These are phyloP conservation scores for Wickerhamomyces ciferrii DNA, from an alignment of 805 yeast genomes.

Conservation along the genomic window DNA sequence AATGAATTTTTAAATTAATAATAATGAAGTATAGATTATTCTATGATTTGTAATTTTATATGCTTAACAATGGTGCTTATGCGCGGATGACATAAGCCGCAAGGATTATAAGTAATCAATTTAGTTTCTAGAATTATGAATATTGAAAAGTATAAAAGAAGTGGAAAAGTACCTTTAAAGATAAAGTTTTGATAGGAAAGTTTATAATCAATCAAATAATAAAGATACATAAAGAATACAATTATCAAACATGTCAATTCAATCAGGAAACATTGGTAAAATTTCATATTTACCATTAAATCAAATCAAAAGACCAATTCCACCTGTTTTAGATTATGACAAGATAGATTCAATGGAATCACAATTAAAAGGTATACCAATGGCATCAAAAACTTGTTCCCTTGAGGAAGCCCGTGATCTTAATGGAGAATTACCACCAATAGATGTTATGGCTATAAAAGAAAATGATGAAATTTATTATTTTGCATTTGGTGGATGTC, in stretches of 20 bases:
- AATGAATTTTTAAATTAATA: no score
- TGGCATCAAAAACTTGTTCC: conserved; percentile 57
- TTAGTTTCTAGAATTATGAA: background rate
- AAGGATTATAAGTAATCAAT: background rate
- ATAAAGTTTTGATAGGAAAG: no score
- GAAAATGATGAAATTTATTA: conserved; percentile 57
- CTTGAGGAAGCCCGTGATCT: conserved; percentile 28
- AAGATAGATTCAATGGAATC: conserved; percentile 80
- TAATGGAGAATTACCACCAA: conserved; percentile 70
- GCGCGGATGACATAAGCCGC: background rate
- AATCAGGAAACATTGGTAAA: conserved; percentile 48
- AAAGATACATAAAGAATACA: background rate
- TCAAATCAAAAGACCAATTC: conserved; percentile 73
- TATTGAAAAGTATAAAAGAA: background rate
- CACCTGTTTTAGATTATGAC: conserved; percentile 71
- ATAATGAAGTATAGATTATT: no score
- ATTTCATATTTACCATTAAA: conserved; percentile 58
- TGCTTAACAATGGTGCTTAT: background rate
- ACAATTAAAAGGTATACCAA: conserved; percentile 59
- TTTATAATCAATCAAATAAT: no score
- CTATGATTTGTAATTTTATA: no score
- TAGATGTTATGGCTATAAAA: conserved; percentile 68
- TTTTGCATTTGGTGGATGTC: conserved; percentile 91
- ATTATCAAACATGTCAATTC: conserved; percentile 53
- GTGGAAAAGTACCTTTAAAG: no score